Base-by-base conservation (phyloP, 2,329 filamentous ascomycete species). In the Aureobasidium uvarum region DNA sequence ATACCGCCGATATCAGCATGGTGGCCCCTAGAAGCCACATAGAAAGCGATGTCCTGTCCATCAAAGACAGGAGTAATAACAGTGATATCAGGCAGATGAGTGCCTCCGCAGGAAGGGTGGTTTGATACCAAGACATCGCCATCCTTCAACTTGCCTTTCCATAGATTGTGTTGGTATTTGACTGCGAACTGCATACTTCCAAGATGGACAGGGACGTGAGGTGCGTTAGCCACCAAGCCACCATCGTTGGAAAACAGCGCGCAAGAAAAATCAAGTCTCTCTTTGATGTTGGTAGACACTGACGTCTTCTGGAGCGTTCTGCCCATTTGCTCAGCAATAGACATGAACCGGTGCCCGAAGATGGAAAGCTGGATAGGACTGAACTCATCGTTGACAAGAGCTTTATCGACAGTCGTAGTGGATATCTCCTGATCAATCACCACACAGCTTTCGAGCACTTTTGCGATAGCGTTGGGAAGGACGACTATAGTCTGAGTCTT, bases 241-340 rank as follows among this genome's bases (percentile, higher is more conserved):
- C 77, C 78, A 5, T 75, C 70, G 0, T 78, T 76, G 0, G 76
- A 77, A 66, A 80, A 80, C 20, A 80, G 72, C 11, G 78, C 78
- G 36, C 78, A 80, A 0, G 77, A 79, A 65, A 79, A 80, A 70
- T 80, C 78, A 1, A 80, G 71, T 4, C 78, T 74, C 64, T 80
- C 78, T 62, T 77, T 79, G 67, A 80, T 80, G 54, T 78, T 80
- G 11, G 80, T 83, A 0, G 81, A 84, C 11, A 85, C 82, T 0
- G 80, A 80, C 0, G 83, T 85, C 69, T 83, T 82, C 60, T 85
- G 83, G 18, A 85, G 73, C 0, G 83, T 84, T 5, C 80, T 80
- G 39, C 83, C 83, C 83, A 85, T 85, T 67, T 85, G 83, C 66
- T 85, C 83, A 0, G 83, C 83, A 23, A 85, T 84, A 3, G 81